Evolutionary conservation across 2,329 filamentous ascomycete species (phyloP).

Genomic region (Aspergillus vadensis): DNA sequence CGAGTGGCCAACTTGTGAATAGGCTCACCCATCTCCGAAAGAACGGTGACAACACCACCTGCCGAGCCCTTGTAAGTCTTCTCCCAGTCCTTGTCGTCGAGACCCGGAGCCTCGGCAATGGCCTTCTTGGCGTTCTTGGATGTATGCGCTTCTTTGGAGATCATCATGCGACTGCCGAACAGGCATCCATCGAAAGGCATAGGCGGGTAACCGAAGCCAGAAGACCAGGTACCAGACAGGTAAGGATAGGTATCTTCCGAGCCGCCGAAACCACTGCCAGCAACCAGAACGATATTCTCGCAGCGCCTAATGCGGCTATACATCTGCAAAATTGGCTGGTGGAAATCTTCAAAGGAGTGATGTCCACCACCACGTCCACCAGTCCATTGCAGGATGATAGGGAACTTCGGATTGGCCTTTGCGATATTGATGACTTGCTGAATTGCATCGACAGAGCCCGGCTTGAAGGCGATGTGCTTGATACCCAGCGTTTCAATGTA

Average conservation of each 20-base stretch:
- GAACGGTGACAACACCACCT: slow-evolving; percentile 92
- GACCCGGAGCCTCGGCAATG: slow-evolving; percentile 80
- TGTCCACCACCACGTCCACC: slow-evolving; percentile 90
- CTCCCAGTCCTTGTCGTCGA: slow-evolving; percentile 84
- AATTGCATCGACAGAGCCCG: slow-evolving; percentile 83
- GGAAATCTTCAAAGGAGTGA: slow-evolving; percentile 93
- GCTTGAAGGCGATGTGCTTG: slow-evolving; percentile 93
- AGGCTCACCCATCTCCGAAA: slow-evolving; percentile 98
- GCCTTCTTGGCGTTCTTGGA: slow-evolving; percentile 85
- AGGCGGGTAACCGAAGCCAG: slow-evolving; percentile 79
- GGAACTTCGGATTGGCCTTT: slow-evolving; percentile 86
- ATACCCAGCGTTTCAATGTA: slow-evolving; percentile 90
- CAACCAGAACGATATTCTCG: slow-evolving; percentile 82
- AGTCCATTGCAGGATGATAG: slow-evolving; percentile 89
- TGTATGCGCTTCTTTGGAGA: slow-evolving; percentile 86
- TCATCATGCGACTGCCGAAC: slow-evolving; percentile 93
- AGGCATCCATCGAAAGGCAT: slow-evolving; percentile 94
- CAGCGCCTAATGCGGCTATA: slow-evolving; percentile 84
- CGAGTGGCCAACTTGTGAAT: slow-evolving; percentile 98
- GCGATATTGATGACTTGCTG: slow-evolving; percentile 90
- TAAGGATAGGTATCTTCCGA: slow-evolving; percentile 90
- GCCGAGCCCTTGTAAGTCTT: slow-evolving; percentile 89
- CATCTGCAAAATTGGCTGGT: slow-evolving; percentile 86
- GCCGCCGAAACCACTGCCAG: slow-evolving; percentile 86
- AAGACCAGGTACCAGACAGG: slow-evolving; percentile 84